Conservation (phyloP, 1,284 basidiomycete species). For the Leccinum insolens region DNA sequence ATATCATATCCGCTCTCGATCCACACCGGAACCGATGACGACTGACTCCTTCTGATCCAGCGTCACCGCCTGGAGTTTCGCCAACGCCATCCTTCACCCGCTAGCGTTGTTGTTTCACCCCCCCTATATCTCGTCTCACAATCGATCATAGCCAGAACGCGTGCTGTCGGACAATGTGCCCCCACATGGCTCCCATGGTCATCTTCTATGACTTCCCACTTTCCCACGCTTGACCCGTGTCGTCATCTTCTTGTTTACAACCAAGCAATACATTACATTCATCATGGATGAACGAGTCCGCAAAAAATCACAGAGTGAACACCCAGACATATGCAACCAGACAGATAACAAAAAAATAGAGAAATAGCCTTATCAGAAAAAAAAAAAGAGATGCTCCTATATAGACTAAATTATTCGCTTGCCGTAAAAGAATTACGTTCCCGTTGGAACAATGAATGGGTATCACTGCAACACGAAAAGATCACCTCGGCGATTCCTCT, state of each 20-base stretch:
- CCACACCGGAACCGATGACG: background rate
- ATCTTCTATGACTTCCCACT: background rate
- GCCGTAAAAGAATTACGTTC: conserved; percentile 10
- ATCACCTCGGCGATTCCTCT: conserved; percentile 3
- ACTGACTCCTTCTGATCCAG: background rate
- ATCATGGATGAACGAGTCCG: background rate
- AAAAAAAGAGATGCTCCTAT: conserved; percentile 4
- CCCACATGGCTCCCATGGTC: background rate
- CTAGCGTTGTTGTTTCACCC: background rate
- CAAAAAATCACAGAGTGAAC: background rate
- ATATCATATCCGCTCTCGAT: background rate
- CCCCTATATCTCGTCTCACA: background rate
- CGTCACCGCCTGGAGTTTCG: background rate
- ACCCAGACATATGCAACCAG: background rate
- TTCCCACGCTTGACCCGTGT: background rate
- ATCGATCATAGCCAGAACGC: too few species aligned
- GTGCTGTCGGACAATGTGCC: background rate
- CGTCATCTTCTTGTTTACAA: background rate
- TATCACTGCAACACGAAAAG: conserved; percentile 23
- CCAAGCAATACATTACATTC: background rate
- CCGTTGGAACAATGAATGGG: conserved; percentile 10
- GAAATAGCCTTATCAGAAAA: conserved; percentile 9
- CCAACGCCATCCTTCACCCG: too few species aligned
- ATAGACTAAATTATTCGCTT: conserved; percentile 18
- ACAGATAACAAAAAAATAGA: conserved; percentile 7